These are phyloP conservation scores for Trypanosoma caninum DNA, from an alignment of 208 protist species.

Conservation along the genomic window DNA sequence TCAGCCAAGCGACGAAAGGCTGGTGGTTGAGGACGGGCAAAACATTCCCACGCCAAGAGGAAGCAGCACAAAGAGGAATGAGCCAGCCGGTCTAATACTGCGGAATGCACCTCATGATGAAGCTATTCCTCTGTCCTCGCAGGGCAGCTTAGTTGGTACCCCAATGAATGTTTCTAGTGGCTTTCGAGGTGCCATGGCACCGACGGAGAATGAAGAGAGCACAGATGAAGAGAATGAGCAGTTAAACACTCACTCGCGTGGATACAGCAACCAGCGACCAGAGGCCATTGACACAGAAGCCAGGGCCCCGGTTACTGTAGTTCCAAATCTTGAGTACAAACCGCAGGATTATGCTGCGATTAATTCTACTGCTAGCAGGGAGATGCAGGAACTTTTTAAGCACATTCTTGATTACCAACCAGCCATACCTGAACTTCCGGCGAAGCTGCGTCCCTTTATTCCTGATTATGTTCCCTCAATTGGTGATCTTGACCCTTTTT, in stretches of 20 bases:
- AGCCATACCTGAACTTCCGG: conserved; percentile 92
- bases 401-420: conserved; percentile 94
- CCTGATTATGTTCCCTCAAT: conserved; percentile 97
- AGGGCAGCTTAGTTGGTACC: conserved; percentile 21
- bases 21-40: conserved; percentile 59
- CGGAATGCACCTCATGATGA: conserved; percentile 70
- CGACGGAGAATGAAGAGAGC: conserved; percentile 21
- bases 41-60: conserved; percentile 48
- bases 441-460: conserved; percentile 96
- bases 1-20: conserved; percentile 86
- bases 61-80: background rate
- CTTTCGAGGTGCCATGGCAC: background rate
- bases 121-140: conserved; percentile 32
- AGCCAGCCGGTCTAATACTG: conserved; percentile 20
- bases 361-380: conserved; percentile 78
- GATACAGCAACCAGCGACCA: conserved; percentile 59
- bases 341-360: conserved; percentile 82
- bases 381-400: conserved; percentile 97
- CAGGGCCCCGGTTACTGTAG: conserved; percentile 17
- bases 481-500: conserved; percentile 96
- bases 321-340: conserved; percentile 72
- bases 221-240: conserved; percentile 25
- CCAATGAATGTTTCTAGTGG: background rate
- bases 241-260: conserved; percentile 34
- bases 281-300: conserved; percentile 50